Percentiles rank a stretch among this genome's conserved stretches.
Conservation (phyloP, 2,329 filamentous ascomycete genomes). For the Stagonosporopsis vannaccii region DNA sequence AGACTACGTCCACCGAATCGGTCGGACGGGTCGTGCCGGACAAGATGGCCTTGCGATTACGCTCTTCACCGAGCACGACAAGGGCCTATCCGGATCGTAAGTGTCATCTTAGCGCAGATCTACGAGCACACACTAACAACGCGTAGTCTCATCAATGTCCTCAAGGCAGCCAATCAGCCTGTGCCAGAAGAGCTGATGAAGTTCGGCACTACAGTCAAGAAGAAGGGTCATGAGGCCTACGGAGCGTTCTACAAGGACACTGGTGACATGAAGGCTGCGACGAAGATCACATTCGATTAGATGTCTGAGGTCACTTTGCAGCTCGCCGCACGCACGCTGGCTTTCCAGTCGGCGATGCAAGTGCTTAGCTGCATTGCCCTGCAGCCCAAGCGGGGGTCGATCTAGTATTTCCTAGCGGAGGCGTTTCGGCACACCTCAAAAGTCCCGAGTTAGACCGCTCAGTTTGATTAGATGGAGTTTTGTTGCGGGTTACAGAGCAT, state of each 20-base stretch:
- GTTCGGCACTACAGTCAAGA: constrained; percentile 98
- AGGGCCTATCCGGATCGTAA: constrained; percentile 86
- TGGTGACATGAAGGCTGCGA: constrained; percentile 81
- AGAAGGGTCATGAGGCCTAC: constrained; percentile 95
- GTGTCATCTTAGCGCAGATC: constrained; percentile 49
- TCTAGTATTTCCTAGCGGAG: constrained; percentile 30
- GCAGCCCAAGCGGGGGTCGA: constrained; percentile 26
- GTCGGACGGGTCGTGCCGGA: constrained; percentile 89
- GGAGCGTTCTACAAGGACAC: constrained; percentile 95
- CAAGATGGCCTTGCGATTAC: constrained; percentile 90
- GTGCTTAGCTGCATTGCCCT: constrained; percentile 19
- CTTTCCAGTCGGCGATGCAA: constrained; percentile 19
- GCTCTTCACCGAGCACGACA: constrained; percentile 94
- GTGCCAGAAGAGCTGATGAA: constrained; percentile 92
- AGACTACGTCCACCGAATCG: constrained; percentile 97
- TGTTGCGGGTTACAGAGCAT: constrained; percentile 7
- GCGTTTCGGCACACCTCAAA: constrained; percentile 34
- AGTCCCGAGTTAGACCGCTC: constrained; percentile 17
- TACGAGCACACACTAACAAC: constrained; percentile 20
- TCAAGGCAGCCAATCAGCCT: constrained; percentile 89
- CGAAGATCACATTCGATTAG: constrained; percentile 88
- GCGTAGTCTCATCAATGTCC: constrained; percentile 85
- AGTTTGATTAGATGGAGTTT: constrained; percentile 16
- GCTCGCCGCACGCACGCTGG: constrained; percentile 7
- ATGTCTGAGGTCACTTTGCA: constrained; percentile 14